These are phyloP conservation scores for Boeremia exigua DNA, from an alignment of 2,329 filamentous ascomycete species.

Conservation along the genomic window DNA sequence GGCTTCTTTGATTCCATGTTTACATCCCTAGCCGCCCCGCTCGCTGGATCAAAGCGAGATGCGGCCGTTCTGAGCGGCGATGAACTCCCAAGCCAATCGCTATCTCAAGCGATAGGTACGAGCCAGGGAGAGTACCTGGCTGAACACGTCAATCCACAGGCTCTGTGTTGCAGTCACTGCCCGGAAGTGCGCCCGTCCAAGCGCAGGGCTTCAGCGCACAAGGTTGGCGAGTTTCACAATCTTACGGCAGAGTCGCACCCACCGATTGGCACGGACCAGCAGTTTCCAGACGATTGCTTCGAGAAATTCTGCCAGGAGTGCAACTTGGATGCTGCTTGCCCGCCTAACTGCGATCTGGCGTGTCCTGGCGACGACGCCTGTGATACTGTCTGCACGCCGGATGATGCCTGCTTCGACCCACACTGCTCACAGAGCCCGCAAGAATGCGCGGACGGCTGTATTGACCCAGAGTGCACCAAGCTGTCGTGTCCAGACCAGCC, in stretches of 20 bases:
- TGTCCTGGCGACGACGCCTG: constrained; percentile 42
- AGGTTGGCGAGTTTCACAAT: constrained; percentile 41
- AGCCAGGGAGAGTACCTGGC: constrained; percentile 26
- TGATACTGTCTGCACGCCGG: constrained; percentile 35
- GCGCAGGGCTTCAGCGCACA: constrained; percentile 40
- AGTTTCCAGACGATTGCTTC: constrained; percentile 44
- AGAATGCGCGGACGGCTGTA: constrained; percentile 41
- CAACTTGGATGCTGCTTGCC: constrained; percentile 37
- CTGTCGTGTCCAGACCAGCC: constrained; percentile 35
- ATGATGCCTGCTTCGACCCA: constrained; percentile 47
- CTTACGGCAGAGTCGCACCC: constrained; percentile 22
- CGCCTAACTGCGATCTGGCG: constrained; percentile 28
- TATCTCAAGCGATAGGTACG: constrained; percentile 17
- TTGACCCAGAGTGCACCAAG: constrained; percentile 45
- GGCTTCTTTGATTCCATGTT: constrained; percentile 40
- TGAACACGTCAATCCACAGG: constrained; percentile 37
- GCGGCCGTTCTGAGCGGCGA: constrained; percentile 30
- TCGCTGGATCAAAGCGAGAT: constrained; percentile 44
- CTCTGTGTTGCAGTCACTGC: constrained; percentile 38
- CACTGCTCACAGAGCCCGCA: constrained; percentile 37
- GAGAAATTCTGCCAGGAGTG: constrained; percentile 47
- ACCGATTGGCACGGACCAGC: constrained; percentile 32
- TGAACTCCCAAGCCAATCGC: constrained; percentile 19
- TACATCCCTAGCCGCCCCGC: constrained; percentile 24
- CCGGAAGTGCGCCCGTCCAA: constrained; percentile 40